Evolutionary conservation across 768 basidiomycete species (phyloP).

Genomic region (Phlebiopsis flavidoalba): DNA sequence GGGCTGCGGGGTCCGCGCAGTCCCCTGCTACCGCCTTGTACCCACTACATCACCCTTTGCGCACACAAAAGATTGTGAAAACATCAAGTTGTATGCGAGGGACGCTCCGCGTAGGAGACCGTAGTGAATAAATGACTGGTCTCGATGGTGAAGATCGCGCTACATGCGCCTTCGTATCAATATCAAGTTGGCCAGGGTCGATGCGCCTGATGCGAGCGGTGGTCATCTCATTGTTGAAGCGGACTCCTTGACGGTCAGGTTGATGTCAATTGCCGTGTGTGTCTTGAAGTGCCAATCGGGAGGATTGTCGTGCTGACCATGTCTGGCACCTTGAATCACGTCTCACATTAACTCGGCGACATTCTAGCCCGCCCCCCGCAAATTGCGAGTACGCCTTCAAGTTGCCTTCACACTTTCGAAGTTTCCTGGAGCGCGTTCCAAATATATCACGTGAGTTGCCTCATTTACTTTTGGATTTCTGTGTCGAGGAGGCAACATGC

Average conservation of each 20-base stretch:
- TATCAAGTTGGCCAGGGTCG: too few species aligned
- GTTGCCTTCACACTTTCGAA: too few species aligned
- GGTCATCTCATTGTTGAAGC: too few species aligned
- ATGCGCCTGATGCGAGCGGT: too few species aligned
- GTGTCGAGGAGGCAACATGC: neutral
- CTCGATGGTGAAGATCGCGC: too few species aligned
- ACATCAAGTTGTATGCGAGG: neutral
- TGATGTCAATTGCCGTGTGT: too few species aligned
- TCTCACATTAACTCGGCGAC: too few species aligned
- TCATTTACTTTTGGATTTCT: neutral
- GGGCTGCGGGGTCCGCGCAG: constrained; percentile 2
- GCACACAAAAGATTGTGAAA: constrained; percentile 9
- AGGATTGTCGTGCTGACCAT: too few species aligned
- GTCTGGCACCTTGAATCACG: too few species aligned
- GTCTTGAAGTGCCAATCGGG: too few species aligned
- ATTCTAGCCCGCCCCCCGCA: neutral
- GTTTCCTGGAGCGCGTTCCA: too few species aligned
- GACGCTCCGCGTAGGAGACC: neutral
- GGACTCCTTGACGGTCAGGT: too few species aligned
- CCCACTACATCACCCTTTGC: constrained; percentile 3
- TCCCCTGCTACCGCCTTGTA: constrained; percentile 8
- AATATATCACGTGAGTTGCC: neutral
- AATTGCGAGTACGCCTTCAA: neutral
- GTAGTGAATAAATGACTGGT: neutral
- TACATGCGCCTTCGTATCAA: neutral